Evolutionary conservation across 2,329 filamentous ascomycete genomes (phyloP).

Genomic region (Coniella vitis): DNA sequence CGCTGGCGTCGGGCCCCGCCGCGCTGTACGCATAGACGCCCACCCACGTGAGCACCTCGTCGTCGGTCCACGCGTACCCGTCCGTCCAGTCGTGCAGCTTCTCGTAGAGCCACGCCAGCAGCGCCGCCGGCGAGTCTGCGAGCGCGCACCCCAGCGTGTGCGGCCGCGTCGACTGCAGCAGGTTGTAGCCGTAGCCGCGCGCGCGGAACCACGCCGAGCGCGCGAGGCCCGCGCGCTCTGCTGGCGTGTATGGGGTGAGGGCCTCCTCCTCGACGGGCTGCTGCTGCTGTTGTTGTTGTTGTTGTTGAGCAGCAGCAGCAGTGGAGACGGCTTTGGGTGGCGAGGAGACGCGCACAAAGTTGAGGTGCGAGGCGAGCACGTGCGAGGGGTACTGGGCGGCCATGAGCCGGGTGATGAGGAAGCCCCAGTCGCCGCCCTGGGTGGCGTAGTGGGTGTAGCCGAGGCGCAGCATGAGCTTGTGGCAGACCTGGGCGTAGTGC

Average conservation of each 20-base stretch:
- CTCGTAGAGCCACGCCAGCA: constrained; percentile 75
- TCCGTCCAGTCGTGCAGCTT: constrained; percentile 76
- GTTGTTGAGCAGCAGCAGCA: too few species aligned
- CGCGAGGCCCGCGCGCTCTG: constrained; percentile 44
- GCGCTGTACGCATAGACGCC: constrained; percentile 65
- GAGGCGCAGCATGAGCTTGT: constrained; percentile 34
- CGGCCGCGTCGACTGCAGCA: constrained; percentile 59
- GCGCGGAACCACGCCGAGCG: constrained; percentile 50
- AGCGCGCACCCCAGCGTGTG: constrained; percentile 66
- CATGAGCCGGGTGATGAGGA: constrained; percentile 56
- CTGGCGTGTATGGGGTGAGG: constrained; percentile 43
- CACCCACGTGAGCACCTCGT: constrained; percentile 71
- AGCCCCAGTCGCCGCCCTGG: constrained; percentile 68
- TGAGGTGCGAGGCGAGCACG: constrained; percentile 55
- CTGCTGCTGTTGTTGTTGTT: too few species aligned
- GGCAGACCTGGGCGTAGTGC: constrained; percentile 26
- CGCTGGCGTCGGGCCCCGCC: constrained; percentile 60
- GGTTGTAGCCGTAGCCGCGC: constrained; percentile 53
- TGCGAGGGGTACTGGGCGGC: constrained; percentile 50
- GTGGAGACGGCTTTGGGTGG: constrained; percentile 43
- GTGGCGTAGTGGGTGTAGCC: constrained; percentile 34
- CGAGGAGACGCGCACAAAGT: constrained; percentile 37
- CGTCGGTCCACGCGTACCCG: constrained; percentile 63
- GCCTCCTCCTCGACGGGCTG: constrained; percentile 51
- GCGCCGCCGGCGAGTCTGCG: constrained; percentile 60